Evolutionary conservation across 345 rosid species (phyloP), one percentile per base, ranked within the genome.

Genomic region (Sonneratia alba): DNA sequence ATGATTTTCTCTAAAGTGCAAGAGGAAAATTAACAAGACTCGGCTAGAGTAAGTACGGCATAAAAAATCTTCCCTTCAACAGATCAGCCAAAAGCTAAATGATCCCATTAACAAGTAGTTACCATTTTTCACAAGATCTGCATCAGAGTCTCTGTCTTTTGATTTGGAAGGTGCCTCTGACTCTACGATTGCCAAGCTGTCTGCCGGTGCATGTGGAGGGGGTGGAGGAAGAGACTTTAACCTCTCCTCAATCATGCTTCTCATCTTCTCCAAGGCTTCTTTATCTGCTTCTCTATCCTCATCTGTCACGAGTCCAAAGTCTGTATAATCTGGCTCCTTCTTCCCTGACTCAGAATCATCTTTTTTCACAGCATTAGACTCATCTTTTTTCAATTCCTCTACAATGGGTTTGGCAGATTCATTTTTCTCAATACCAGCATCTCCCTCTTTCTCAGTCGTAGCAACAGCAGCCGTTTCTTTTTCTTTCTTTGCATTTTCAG

Each of bases 201-300:
- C 89, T 62, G 72, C 81, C 36, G 86, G 81, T 49, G 79, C 76
- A 64, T 72, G 87, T 40, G 85, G 85, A 71, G 97, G 95, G 32
- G 93, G 98, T n/a, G 97, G 96, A 72, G 97, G 99, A 77, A 87
- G 82, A 48, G 98, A 79, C 85, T 86, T 92, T 80, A 89, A 73
- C 79, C 99, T 90, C 82, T 92, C 97, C 79, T 90, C 96, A 66
- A 89, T 77, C 84, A 88, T 87, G 81, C 73, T 76, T 45, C 76
- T 74, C 81, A 92, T 86, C 80, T 89, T 92, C 83, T 88, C 84
- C 67, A 75, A 61, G 77, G 91, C 97, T 73, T 81, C 92, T 78
- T 21, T 82, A 75, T 95, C 99, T 19, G 87, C 90, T 79, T 83
- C 89, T 73, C 75, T 90, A 81, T 95, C 99, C 74, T 88, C 97